These are phyloP conservation scores for Pythium chondricola DNA, from an alignment of 352 stramenopile genomes.

Conservation along the genomic window DNA sequence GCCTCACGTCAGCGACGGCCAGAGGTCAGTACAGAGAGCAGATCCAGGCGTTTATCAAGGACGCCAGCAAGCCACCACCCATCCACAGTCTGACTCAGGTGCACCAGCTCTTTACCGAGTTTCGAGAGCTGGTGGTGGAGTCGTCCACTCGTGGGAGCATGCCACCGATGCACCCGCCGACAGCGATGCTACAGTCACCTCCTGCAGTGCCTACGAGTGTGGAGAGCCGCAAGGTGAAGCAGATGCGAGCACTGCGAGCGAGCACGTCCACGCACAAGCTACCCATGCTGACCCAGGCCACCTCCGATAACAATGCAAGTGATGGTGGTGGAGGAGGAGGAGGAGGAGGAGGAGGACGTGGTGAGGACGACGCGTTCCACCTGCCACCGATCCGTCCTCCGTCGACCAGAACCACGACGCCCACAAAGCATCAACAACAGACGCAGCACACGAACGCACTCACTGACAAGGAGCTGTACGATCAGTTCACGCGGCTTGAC, in stretches of 20 bases:
- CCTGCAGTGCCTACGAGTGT: slow-evolving; percentile 1
- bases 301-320: background rate
- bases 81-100: slow-evolving; percentile 45
- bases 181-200: too few species aligned
- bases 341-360: slow-evolving; percentile 4
- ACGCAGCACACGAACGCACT: background rate
- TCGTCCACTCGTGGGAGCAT: background rate
- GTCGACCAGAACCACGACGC: background rate
- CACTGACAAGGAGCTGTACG: slow-evolving; percentile 52
- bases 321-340: too few species aligned
- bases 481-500: slow-evolving; percentile 33
- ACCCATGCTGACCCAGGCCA: background rate
- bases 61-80: slow-evolving; percentile 20
- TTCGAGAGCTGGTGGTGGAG: slow-evolving; percentile 39
- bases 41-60: slow-evolving; percentile 27
- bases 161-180: too few species aligned
- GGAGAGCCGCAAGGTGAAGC: slow-evolving; percentile 44
- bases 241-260: slow-evolving; percentile 35
- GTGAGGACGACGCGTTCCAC: background rate
- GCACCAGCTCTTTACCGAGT: slow-evolving; percentile 32
- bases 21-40: slow-evolving; percentile 19
- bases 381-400: background rate
- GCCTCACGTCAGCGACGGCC: slow-evolving; percentile 6
- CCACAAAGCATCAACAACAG: background rate
- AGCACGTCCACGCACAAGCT: slow-evolving; percentile 11